phyloP scores from a whole-genome alignment of 1,139 yeast genomes.

The Lodderomyces jiufengensis region DNA sequence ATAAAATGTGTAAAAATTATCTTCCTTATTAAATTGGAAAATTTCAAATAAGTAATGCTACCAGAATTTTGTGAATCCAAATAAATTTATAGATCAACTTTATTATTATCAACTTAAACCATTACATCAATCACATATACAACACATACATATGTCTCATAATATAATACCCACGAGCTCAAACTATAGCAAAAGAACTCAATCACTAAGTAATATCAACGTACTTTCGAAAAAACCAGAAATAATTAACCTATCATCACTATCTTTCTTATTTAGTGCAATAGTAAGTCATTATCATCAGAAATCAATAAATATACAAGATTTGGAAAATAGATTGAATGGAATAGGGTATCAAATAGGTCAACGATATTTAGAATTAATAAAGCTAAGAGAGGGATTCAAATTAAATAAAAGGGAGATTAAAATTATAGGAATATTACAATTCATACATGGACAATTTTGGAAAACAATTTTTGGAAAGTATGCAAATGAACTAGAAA shows the following conservation, averaged over 20 bases:
- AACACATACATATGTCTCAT: constrained; percentile 1
- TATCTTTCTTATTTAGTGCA: constrained; percentile 71
- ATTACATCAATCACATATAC: background rate
- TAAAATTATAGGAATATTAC: constrained; percentile 71
- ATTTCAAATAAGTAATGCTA: too few relatives aligned
- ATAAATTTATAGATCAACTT: background rate
- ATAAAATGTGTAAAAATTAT: too few relatives aligned
- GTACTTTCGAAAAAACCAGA: constrained; percentile 45
- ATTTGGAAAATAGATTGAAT: constrained; percentile 71
- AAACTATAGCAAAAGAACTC: constrained; percentile 1
- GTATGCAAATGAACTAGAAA: constrained; percentile 82
- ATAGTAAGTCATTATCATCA: constrained; percentile 65
- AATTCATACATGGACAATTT: constrained; percentile 75
- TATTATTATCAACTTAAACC: background rate
- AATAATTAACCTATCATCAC: constrained; percentile 63
- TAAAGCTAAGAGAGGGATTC: constrained; percentile 50
- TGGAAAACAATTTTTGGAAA: constrained; percentile 85
- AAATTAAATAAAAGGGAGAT: constrained; percentile 69
- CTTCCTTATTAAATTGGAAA: too few relatives aligned
- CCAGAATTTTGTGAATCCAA: too few relatives aligned
- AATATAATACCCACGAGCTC: background rate
- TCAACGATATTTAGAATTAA: constrained; percentile 40
- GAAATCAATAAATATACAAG: constrained; percentile 67
- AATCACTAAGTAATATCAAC: background rate
- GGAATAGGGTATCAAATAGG: constrained; percentile 72